phyloP scores from a whole-genome alignment of 176 grass and related monocot genomes.

The Rhynchospora breviuscula region DNA sequence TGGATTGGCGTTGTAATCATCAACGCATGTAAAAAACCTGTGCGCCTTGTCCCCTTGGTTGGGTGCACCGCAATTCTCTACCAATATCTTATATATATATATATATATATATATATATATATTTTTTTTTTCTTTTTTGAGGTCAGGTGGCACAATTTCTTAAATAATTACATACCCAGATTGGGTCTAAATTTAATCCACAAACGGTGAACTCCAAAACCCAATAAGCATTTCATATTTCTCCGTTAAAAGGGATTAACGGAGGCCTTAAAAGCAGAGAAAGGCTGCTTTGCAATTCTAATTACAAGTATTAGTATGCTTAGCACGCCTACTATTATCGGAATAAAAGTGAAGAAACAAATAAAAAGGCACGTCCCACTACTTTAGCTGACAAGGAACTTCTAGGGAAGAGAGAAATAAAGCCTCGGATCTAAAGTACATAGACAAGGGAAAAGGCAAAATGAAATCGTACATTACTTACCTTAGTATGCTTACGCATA shows the following conservation, averaged over 20 bases:
- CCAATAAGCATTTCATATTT: neutral
- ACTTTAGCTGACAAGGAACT: slow-evolving; percentile 21
- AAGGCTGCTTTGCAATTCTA: neutral
- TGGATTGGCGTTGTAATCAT: slow-evolving; percentile 7
- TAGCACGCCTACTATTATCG: neutral
- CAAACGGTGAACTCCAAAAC: neutral
- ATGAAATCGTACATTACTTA: neutral
- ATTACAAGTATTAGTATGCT: neutral
- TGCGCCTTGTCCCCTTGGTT: slow-evolving; percentile 1
- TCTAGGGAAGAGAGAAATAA: slow-evolving; percentile 23
- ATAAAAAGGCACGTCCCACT: slow-evolving; percentile 17
- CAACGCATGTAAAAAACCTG: neutral
- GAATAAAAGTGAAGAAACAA: slow-evolving; percentile 18
- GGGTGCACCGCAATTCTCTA: slow-evolving; percentile 1
- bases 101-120: too few species aligned
- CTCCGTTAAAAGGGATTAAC: neutral
- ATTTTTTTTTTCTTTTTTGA: neutral
- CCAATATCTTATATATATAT: neutral
- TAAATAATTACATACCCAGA: too few species aligned
- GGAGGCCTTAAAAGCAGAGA: neutral
- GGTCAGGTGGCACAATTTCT: too few species aligned
- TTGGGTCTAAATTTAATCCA: neutral
- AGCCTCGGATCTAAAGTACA: neutral
- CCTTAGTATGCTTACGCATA: neutral
- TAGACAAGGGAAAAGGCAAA: neutral